Conservation (phyloP, 78 protist species). For the Dictyostelium firmibasis region DNA sequence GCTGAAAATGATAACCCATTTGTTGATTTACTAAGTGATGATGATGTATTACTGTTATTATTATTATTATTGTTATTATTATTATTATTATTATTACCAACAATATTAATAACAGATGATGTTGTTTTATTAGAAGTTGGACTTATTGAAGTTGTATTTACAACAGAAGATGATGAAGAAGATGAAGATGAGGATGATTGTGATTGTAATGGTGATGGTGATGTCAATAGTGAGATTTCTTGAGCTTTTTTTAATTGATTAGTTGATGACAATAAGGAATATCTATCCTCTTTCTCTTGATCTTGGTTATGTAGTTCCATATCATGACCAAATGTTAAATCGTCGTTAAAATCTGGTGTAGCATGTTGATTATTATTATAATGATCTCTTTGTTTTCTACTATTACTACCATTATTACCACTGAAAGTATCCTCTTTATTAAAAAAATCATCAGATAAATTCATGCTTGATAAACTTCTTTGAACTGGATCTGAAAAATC, state of each 20-base stretch:
- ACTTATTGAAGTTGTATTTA: not conserved
- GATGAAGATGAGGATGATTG: not conserved
- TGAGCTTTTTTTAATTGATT: conserved; percentile 32
- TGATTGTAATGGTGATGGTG: too few relatives aligned
- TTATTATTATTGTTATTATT: not conserved
- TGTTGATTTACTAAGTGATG: not conserved
- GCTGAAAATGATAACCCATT: conserved; percentile 19
- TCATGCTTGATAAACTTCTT: conserved; percentile 31
- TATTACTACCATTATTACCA: not conserved
- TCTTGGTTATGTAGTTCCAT: not conserved
- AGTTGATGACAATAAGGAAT: not conserved
- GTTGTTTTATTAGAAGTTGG: not conserved
- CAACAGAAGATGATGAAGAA: not conserved
- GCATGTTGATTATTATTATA: too few relatives aligned
- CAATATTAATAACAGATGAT: not conserved
- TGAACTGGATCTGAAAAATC: conserved; percentile 63
- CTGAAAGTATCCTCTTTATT: not conserved
- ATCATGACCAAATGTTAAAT: not conserved
- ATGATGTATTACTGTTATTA: not conserved
- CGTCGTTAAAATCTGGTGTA: not conserved
- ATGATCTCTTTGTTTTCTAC: not conserved
- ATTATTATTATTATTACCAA: not conserved
- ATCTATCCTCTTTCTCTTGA: not conserved
- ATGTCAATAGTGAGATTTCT: conserved; percentile 3
- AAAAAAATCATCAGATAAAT: conserved; percentile 1